Evolutionary conservation across 2,329 filamentous ascomycete species (phyloP), one percentile per base, ranked within the genome.

Genomic region (Fusarium torreyae): DNA sequence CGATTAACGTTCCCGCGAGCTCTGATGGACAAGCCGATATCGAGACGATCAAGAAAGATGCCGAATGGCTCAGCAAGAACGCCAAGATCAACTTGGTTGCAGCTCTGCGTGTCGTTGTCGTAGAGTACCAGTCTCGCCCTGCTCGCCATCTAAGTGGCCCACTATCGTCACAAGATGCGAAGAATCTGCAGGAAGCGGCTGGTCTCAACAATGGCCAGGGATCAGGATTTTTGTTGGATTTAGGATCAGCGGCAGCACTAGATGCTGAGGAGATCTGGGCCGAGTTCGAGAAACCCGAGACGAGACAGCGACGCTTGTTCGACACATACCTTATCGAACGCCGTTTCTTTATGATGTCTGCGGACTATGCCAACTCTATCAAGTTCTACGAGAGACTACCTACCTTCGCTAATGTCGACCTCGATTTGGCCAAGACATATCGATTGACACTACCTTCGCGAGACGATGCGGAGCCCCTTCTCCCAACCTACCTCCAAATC

Each of bases 51-150:
- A 97, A 97, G 81, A 88, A 89, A 46, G 94, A 98, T 82, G 88
- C 94, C 34, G 78, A 92, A 71, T 98, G 94, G 94, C 83, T 99
- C 66, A 94, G 93, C 79, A 89, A 91, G 74, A 89, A 91, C 75
- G 89, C 90, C 51, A 86, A 88, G 44, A 89, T 98, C 69, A 94
- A 96, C 78, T 90, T 98, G 78, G 84, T 96, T 43, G 88, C 91
- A 14, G 94, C 95, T 26, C 84, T 99, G 74, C 89, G 96, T 63
- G 85, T 97, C 43, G 91, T 91, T 4, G 83, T 97, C 8, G 81
- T 96, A 45, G 96, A 98, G 84, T 92, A 92, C 85, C 95, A 98
- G 80, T 88, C 87, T 68, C 89, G 94, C 36, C 84, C 94, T n/a
- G 85, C 88, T n/a, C 85, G 86, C 45, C 90, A 94, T 72, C 86